Base-by-base conservation (phyloP, 202 grass and related monocot species). In the Miscanthus sacchariflorus region DNA sequence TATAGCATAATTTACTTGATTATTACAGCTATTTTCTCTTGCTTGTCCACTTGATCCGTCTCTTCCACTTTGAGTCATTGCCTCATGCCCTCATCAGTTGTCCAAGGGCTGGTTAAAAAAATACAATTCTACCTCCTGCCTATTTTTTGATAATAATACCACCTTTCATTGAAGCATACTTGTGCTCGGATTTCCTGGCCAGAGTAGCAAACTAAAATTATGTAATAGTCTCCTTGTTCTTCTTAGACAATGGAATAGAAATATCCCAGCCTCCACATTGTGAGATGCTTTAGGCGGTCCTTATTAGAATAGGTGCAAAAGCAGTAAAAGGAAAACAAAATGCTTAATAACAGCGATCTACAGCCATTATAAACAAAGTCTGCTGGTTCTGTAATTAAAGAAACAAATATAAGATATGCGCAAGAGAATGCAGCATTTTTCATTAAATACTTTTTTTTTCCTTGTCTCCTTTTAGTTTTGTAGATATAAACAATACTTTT, bases 61-160 rank as follows among this genome's bases (percentile, higher is more conserved):
- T 72, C 38, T 77, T 84, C 76, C 68, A 56, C 48, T 19, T 54
- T 59, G 75, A 83, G 14, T 19, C 33, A 83, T 35, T 59, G 75
- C 54, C 13, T 28, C 30, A 33, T 33, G 30, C 30, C 30, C 30
- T 33, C 33, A 83, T 83, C 70, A 13, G 70, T 74, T 84, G 5
- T 23, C 71, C 6, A 85, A 89, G 9, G 42, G 6, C 46, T 54
- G 78, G 7, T 28, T 74, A 69, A 73, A 43, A 43, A 43, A 72
- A 5, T 30, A 65, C 6, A 73, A 35, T 61, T 49, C 3, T 72
- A 52, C 7, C 24, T 49, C 5, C 42, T 90, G 6, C 23, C 19
- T 24, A 65, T 72, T 80, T 77, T 38, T 79, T 66, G 58, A 76
- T 76, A 43, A 76, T 64, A 25, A 24, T 76, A 43, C 40, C 27